Base-by-base conservation (phyloP, 1,284 basidiomycete species). In the Ganoderma lingzhi region DNA sequence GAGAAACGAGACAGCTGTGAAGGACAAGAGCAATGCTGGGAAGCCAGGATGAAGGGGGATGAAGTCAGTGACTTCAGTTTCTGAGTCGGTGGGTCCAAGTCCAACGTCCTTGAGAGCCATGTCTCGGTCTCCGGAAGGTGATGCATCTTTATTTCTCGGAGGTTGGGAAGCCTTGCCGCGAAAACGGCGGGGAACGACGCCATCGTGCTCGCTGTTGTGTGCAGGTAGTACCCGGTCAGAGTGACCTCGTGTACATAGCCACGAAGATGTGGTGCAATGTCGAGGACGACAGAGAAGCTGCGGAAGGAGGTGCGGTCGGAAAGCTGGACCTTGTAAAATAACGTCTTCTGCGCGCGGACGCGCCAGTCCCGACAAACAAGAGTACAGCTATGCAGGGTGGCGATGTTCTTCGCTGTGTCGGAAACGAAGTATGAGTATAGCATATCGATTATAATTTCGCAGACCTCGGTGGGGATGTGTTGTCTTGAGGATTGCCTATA, bases 361-460 rank as follows among this genome's bases (percentile, higher is more conserved):
- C 51, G 51, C 51, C 51, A 53, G 12, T 9, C 51, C 12, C 51
- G 6, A 23, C 51, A 28, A 9, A 45, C 44, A 3, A 45, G 44
- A 19, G 44, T 17, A 6, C 44, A 45, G 30, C 32, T 56, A 35
- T 32, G 30, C 14, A 56, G 55, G 55, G 55, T 56, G 15, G 1
- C 14, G 2, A 35, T 32, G 32, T 56, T 17, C 5, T 35, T 19
- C 2, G 15, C 1, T 17, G 5, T 9, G 30, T 56, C 55, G 14
- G 2, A 2, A 19, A 32, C 6, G 15, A 35, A 1, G 1, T 6
- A 4, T 3, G 55, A 56, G 15, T 56, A 30, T 6, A 56, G 55
- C 55, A 32, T 56, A 19, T 56, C 30, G 30, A 56, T 56, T 10
- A 56, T 35, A 15, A 35, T 56, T 35, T 56, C 55, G 55, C 55